phyloP scores from a whole-genome alignment of 1,139 yeast genomes.

The Groenewaldozyma sp. region DNA sequence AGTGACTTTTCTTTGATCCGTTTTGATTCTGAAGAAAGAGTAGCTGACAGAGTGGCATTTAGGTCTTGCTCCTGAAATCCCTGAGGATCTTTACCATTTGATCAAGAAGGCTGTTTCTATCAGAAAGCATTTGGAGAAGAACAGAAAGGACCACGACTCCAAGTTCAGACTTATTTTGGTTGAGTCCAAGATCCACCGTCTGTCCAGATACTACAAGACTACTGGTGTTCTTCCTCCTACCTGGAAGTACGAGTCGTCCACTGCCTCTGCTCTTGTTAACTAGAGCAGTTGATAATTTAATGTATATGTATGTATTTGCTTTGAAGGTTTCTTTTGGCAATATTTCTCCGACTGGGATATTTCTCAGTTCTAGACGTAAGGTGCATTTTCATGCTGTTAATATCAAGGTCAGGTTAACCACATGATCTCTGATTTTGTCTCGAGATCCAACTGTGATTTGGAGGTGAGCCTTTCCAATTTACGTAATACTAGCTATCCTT shows the following conservation, averaged over 20 bases:
- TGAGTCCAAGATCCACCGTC: slow-evolving; percentile 99
- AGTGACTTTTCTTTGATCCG: slow-evolving; percentile 34
- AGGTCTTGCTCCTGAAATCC: slow-evolving; percentile 95
- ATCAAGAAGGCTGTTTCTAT: slow-evolving; percentile 99
- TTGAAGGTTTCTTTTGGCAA: too few species aligned
- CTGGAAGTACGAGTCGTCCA: slow-evolving; percentile 99
- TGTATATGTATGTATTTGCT: too few species aligned
- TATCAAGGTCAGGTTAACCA: too few species aligned
- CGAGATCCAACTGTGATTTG: too few species aligned
- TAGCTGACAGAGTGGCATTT: slow-evolving; percentile 33
- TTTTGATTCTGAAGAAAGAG: slow-evolving; percentile 9
- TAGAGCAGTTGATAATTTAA: too few species aligned
- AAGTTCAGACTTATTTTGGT: slow-evolving; percentile 99
- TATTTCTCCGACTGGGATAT: too few species aligned
- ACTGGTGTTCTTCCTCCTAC: slow-evolving; percentile 98
- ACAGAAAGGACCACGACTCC: slow-evolving; percentile 99
- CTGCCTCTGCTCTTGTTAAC: slow-evolving; percentile 96
- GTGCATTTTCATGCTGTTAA: too few species aligned
- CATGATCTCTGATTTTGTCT: too few species aligned
- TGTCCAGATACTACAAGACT: slow-evolving; percentile 99
- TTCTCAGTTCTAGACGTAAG: too few species aligned
- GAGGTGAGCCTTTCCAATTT: too few species aligned
- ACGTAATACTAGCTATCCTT: too few species aligned
- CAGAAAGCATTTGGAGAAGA: slow-evolving; percentile 99
- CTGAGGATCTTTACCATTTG: slow-evolving; percentile 98